Evolutionary conservation across 441 rosid genomes (phyloP).

Genomic region (Erodium chrysanthum): DNA sequence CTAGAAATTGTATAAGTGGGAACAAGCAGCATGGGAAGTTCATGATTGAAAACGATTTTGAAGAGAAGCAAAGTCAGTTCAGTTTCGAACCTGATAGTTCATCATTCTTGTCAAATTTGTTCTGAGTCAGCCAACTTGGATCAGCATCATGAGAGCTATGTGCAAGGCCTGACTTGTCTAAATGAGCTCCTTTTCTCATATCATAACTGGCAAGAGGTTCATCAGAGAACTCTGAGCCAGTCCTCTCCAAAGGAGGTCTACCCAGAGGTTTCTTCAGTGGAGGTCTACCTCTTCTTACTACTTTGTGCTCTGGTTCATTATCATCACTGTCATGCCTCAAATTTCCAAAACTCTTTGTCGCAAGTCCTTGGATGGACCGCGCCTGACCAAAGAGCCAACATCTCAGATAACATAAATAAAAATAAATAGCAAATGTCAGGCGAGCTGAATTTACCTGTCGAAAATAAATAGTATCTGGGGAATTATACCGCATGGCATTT

Average conservation of each 20-base stretch:
- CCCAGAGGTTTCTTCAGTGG: constrained; percentile 38
- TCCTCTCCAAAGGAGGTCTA: constrained; percentile 24
- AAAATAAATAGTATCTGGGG: constrained; percentile 65
- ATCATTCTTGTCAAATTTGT: constrained; percentile 35
- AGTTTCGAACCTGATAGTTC: constrained; percentile 34
- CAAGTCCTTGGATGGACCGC: constrained; percentile 67
- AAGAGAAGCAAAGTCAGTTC: neutral
- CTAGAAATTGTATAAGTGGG: neutral
- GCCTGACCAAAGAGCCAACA: constrained; percentile 42
- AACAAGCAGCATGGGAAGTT: constrained; percentile 25
- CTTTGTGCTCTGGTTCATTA: constrained; percentile 26
- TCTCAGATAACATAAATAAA: neutral
- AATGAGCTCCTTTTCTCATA: constrained; percentile 10
- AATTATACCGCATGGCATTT: constrained; percentile 83
- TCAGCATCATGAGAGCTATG: constrained; percentile 15
- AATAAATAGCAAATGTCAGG: neutral
- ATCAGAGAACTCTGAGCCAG: constrained; percentile 2
- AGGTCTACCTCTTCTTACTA: constrained; percentile 44
- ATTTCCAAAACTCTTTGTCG: constrained; percentile 62
- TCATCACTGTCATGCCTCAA: constrained; percentile 34
- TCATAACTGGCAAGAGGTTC: neutral
- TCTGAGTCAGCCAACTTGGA: constrained; percentile 17
- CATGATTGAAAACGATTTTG: constrained; percentile 41
- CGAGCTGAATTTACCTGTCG: constrained; percentile 43
- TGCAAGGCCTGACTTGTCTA: constrained; percentile 28